Conservation (phyloP, 148 eudicot species). For the Amaranthus hypochondriacus region DNA sequence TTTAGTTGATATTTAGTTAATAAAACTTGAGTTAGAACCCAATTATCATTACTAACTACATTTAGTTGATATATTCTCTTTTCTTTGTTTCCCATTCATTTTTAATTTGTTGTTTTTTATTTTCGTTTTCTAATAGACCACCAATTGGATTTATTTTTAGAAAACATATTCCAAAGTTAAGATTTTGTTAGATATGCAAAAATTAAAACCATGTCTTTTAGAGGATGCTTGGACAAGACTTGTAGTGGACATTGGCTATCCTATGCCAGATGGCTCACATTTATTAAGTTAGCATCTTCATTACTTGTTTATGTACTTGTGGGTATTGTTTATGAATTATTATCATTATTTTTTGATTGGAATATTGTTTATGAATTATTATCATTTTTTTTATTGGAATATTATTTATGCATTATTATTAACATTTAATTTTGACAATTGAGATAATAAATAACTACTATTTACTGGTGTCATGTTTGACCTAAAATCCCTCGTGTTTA, state of each 20-base stretch:
- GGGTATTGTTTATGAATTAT: too few species aligned
- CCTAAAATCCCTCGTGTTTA: too few species aligned
- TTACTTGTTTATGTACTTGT: too few species aligned
- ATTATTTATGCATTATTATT: too few species aligned
- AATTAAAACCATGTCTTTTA: conserved; percentile 18
- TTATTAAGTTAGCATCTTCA: not conserved
- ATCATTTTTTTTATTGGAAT: too few species aligned
- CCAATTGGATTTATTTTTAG: not conserved
- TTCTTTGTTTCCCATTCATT: not conserved
- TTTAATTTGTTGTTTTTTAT: not conserved
- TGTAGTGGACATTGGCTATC: conserved; percentile 14
- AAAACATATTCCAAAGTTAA: conserved; percentile 14
- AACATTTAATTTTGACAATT: too few species aligned
- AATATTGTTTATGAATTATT: too few species aligned
- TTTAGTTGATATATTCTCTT: not conserved
- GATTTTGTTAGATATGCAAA: conserved; percentile 26
- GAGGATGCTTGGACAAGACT: conserved; percentile 30
- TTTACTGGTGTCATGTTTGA: too few species aligned
- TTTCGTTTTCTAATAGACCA: not conserved
- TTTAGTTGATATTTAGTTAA: too few species aligned
- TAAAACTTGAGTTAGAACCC: not conserved
- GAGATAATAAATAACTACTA: too few species aligned
- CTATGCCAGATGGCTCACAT: conserved; percentile 9
- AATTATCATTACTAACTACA: not conserved
- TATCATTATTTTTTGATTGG: too few species aligned